These are phyloP conservation scores for Ophiocordyceps camponoti-floridani DNA, from an alignment of 2,329 filamentous ascomycete genomes.

Conservation along the genomic window DNA sequence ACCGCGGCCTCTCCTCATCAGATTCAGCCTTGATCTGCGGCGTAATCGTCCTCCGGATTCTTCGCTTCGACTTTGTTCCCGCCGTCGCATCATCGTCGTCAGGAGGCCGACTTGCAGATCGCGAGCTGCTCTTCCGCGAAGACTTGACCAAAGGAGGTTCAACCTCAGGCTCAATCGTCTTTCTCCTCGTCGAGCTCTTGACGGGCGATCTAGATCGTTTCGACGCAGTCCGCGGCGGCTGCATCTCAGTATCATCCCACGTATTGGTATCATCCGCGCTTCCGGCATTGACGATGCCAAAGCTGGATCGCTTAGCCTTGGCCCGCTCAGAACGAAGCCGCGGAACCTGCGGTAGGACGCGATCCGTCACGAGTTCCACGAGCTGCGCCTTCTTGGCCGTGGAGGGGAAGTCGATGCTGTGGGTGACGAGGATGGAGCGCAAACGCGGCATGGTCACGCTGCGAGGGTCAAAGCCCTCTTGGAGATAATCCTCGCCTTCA, in stretches of 20 bases:
- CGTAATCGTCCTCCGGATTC: conserved; percentile 30
- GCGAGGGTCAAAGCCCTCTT: conserved; percentile 69
- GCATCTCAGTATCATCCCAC: conserved; percentile 40
- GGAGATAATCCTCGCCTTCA: conserved; percentile 66
- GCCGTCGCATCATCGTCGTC: conserved; percentile 21
- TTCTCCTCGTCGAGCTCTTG: conserved; percentile 32
- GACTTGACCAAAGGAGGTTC: conserved; percentile 19
- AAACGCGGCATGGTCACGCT: conserved; percentile 74
- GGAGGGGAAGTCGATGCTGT: conserved; percentile 71
- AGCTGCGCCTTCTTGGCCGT: conserved; percentile 86
- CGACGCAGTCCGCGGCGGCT: conserved; percentile 27
- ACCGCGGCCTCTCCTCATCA: conserved; percentile 21
- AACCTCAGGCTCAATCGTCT: conserved; percentile 31
- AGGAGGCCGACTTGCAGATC: conserved; percentile 35
- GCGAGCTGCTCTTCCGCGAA: conserved; percentile 34
- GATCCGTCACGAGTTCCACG: conserved; percentile 62
- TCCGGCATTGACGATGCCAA: conserved; percentile 57
- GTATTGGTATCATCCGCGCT: conserved; percentile 48
- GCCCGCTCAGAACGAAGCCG: conserved; percentile 60
- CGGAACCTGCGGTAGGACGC: conserved; percentile 61
- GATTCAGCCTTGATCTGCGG: conserved; percentile 37
- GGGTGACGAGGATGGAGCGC: conserved; percentile 77
- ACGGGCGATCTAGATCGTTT: conserved; percentile 37
- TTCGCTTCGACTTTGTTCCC: conserved; percentile 25
- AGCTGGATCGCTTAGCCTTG: conserved; percentile 69